These are phyloP conservation scores for Psophocarpus tetragonolobus DNA, from an alignment of 306 rosid genomes.

Conservation along the genomic window DNA sequence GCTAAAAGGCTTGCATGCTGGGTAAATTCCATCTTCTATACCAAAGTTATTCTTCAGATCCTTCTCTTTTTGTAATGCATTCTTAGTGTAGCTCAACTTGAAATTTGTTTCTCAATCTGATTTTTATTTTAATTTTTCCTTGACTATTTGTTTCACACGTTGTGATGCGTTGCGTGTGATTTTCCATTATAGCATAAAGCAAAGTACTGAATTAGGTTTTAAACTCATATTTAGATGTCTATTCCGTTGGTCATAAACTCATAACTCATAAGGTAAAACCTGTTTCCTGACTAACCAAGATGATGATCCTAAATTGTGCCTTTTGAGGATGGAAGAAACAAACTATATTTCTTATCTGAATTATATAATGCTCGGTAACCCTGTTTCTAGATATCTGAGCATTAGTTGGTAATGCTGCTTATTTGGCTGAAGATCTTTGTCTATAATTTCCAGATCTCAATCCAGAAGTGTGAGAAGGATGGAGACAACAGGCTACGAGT, in stretches of 20 bases:
- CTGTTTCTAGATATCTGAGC: not conserved
- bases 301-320: not conserved
- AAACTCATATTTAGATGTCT: not conserved
- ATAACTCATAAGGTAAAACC: not conserved
- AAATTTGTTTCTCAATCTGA: conserved; percentile 6
- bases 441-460: conserved; percentile 68
- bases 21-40: conserved; percentile 51
- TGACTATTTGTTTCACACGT: not conserved
- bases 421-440: conserved; percentile 24
- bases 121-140: not conserved
- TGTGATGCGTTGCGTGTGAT: not conserved
- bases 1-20: conserved; percentile 97
- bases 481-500: conserved; percentile 95
- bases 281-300: not conserved
- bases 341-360: not conserved
- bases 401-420: conserved; percentile 8
- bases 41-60: not conserved
- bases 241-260: not conserved
- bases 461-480: conserved; percentile 86
- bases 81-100: not conserved
- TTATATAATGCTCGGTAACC: not conserved
- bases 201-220: too few relatives aligned
- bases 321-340: not conserved
- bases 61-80: not conserved
- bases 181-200: conserved; percentile 17